Evolutionary conservation across 371 early-diverging fungal genomes (phyloP), one percentile per base, ranked within the genome.

Genomic region (Neoconidiobolus thromboides): DNA sequence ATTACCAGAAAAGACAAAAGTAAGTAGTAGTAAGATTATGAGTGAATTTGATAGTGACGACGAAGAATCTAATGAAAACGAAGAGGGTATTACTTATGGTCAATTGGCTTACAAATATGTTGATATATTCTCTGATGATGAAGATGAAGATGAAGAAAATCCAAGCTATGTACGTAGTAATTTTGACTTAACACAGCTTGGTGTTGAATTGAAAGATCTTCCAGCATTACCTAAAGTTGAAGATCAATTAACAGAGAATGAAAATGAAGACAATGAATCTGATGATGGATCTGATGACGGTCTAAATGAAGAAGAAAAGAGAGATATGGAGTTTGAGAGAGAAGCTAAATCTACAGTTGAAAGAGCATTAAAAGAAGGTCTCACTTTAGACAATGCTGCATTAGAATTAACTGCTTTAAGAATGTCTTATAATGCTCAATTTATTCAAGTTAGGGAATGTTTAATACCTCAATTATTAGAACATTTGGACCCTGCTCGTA

Each of bases 391-490:
- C 37, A 80, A 81, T 60, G 81, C 92, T 3, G 77, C 79, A 7
- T 68, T 92, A 12, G 96, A 96, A 73, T 75, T 95, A 40, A 93
- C 90, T 58, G 83, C 91, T 4, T 70, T 90, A 61, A 87, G 93
- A 63, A 85, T 94, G 86, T 84, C 93, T 3, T 81, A 79, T 64
- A 85, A 94, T 67, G 82, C 86, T 37, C 80, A 79, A 7, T 91
- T 87, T 62, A 74, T 77, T 26, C 84, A 87, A 67, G 76, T 93
- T 63, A 76, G 93, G 36, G 76, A 75, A 43, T 76, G 79, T 0
- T 76, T 89, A 37, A 75, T 88, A 38, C 87, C 85, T 6, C 68
- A 71, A 3, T 67, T 85, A 26, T 61, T 85, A 51, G 67, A 69
- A n/a, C 73, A 77, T 40, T 72, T 88, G 60, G 78, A 79, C 52